Evolutionary conservation across 2,329 filamentous ascomycete genomes (phyloP).

Genomic region (Ceratocystis smalleyi): DNA sequence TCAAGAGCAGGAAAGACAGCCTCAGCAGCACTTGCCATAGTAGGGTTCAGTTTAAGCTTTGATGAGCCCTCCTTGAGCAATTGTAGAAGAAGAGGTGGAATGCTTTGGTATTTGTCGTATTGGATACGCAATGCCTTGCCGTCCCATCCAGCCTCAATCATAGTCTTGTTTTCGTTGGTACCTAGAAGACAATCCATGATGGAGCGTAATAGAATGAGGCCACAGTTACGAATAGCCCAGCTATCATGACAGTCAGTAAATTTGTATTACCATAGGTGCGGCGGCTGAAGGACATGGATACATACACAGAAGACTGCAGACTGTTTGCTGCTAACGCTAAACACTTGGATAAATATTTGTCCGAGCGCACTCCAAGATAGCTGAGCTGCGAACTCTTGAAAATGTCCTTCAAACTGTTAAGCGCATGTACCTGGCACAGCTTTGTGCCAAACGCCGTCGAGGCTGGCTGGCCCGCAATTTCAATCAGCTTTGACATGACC

Average conservation of each 20-base stretch:
- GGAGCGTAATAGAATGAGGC: constrained; percentile 73
- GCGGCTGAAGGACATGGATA: constrained; percentile 12
- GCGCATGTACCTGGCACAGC: constrained; percentile 80
- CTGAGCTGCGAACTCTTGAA: constrained; percentile 71
- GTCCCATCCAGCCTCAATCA: constrained; percentile 47
- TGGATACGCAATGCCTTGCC: constrained; percentile 49
- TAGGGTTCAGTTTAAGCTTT: constrained; percentile 27
- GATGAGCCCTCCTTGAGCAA: constrained; percentile 41
- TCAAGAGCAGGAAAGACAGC: constrained; percentile 73
- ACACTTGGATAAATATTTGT: constrained; percentile 56
- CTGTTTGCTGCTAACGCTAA: constrained; percentile 67
- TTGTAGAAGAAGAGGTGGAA: constrained; percentile 47
- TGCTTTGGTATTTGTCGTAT: constrained; percentile 51
- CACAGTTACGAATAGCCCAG: constrained; percentile 92
- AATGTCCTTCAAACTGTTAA: constrained; percentile 85
- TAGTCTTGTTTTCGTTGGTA: constrained; percentile 53
- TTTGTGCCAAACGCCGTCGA: constrained; percentile 47
- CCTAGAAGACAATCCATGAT: constrained; percentile 67
- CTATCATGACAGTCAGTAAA: constrained; percentile 26
- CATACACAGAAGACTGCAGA: constrained; percentile 61
- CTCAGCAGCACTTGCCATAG: constrained; percentile 37
- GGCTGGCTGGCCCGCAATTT: constrained; percentile 38
- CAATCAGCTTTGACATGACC: constrained; percentile 47
- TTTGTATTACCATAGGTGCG: constrained; percentile 1
- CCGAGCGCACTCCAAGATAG: constrained; percentile 54